phyloP scores from a whole-genome alignment of 2,329 filamentous ascomycete genomes.

The Arthrobotrys sphaeroides region DNA sequence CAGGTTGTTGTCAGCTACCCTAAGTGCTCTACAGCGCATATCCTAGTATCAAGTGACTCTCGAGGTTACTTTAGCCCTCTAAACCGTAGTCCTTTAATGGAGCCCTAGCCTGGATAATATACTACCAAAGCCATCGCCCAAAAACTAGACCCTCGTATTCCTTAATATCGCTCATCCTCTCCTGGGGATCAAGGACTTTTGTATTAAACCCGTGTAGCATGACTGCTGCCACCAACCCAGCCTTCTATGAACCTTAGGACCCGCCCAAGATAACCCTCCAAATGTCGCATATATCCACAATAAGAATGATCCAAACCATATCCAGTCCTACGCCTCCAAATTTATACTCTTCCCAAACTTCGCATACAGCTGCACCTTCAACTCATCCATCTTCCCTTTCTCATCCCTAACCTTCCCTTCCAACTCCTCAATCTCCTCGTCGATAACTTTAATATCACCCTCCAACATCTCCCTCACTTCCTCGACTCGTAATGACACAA shows the following conservation, averaged over 20 bases:
- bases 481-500: slow-evolving; percentile 83
- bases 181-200: background rate
- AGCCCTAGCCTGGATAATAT: background rate
- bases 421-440: slow-evolving; percentile 76
- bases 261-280: background rate
- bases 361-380: slow-evolving; percentile 93
- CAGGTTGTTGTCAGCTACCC: too few species aligned
- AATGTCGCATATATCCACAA: too few species aligned
- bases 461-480: slow-evolving; percentile 88
- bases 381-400: slow-evolving; percentile 84
- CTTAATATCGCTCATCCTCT: background rate
- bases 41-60: background rate
- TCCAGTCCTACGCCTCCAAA: slow-evolving; percentile 58
- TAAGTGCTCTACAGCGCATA: too few species aligned
- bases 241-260: background rate
- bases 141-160: background rate
- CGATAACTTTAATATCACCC: slow-evolving; percentile 75
- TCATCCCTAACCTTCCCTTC: slow-evolving; percentile 79
- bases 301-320: background rate
- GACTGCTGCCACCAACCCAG: background rate
- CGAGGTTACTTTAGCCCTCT: background rate
- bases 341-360: slow-evolving; percentile 98
- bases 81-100: background rate
- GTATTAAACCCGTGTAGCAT: background rate
- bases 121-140: background rate